A percentile compares a stretch with the other conserved stretches of the same genome.
Evolutionary conservation across 2,329 filamentous ascomycete genomes (phyloP).

Genomic region (Botrytis medusae): DNA sequence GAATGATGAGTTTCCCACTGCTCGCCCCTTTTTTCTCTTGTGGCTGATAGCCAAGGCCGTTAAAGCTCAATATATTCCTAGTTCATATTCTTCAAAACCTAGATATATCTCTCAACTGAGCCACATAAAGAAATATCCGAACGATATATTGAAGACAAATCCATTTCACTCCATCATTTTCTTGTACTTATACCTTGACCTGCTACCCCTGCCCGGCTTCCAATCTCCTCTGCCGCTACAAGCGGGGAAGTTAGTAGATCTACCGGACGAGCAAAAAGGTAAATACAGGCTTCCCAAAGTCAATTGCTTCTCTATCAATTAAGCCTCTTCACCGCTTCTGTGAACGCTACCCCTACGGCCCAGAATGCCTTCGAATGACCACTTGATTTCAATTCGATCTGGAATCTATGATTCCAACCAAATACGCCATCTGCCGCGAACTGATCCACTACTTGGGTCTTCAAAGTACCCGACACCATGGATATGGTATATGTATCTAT

Average conservation of each 20-base stretch:
- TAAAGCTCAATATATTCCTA: not conserved
- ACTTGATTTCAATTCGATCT: not conserved
- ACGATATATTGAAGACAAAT: conserved; percentile 10
- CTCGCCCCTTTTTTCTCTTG: not conserved
- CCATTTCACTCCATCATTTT: not conserved
- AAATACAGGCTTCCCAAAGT: conserved; percentile 10
- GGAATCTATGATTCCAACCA: conserved; percentile 12
- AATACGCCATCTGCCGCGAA: conserved; percentile 21
- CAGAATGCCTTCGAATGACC: not conserved
- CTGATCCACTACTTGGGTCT: conserved; percentile 17
- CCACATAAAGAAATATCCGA: conserved; percentile 3
- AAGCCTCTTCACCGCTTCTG: conserved; percentile 17
- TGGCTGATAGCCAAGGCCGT: not conserved
- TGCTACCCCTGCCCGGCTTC: conserved; percentile 12
- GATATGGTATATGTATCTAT: conserved; percentile 19
- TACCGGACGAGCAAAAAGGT: conserved; percentile 13
- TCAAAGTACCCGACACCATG: conserved; percentile 22
- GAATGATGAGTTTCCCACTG: not conserved
- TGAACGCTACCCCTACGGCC: not conserved
- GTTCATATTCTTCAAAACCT: not conserved
- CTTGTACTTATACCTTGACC: not conserved
- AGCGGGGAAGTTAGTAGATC: conserved; percentile 11
- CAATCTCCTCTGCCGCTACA: conserved; percentile 14
- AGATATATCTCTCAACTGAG: conserved; percentile 1
- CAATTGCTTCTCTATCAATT: not conserved